Percentiles rank a stretch among this genome's conserved stretches.
Evolutionary conservation across 2,329 filamentous ascomycete genomes (phyloP).

Genomic region (Helotiales sp.): DNA sequence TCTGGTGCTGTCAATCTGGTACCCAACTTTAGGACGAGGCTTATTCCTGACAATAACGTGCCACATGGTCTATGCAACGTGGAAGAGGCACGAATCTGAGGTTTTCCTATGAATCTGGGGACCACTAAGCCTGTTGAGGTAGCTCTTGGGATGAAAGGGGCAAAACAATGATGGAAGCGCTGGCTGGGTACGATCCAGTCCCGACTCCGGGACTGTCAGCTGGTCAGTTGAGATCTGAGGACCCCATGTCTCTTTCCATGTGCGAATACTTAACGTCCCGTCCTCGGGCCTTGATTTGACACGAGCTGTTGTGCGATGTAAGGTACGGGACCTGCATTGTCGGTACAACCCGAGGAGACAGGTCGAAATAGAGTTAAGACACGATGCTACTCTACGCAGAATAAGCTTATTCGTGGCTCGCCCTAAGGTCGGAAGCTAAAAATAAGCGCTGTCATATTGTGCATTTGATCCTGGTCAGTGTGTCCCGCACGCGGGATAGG

Average conservation of each 20-base stretch:
- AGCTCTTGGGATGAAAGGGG: neutral
- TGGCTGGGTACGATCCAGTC: neutral
- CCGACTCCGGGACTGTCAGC: neutral
- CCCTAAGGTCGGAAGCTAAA: neutral
- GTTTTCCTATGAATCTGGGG: neutral
- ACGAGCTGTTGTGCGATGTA: too few species aligned
- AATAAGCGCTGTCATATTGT: neutral
- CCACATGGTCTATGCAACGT: neutral
- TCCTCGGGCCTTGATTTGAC: too few species aligned
- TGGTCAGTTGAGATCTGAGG: neutral
- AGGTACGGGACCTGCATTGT: too few species aligned
- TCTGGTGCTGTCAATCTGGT: neutral
- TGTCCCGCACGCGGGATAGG: neutral
- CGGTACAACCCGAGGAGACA: too few species aligned
- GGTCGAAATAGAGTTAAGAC: too few species aligned
- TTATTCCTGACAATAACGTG: too few species aligned
- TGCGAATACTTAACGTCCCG: too few species aligned
- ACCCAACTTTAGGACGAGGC: neutral
- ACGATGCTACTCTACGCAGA: neutral
- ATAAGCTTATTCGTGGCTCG: neutral
- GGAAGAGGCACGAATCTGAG: neutral
- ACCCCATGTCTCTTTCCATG: neutral
- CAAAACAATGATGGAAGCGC: neutral
- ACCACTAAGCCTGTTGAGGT: neutral
- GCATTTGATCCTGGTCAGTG: neutral